Evolutionary conservation across 108 stramenopile genomes (phyloP), one percentile per base, ranked within the genome.

Genomic region (Phaeodactylum tricornutum): DNA sequence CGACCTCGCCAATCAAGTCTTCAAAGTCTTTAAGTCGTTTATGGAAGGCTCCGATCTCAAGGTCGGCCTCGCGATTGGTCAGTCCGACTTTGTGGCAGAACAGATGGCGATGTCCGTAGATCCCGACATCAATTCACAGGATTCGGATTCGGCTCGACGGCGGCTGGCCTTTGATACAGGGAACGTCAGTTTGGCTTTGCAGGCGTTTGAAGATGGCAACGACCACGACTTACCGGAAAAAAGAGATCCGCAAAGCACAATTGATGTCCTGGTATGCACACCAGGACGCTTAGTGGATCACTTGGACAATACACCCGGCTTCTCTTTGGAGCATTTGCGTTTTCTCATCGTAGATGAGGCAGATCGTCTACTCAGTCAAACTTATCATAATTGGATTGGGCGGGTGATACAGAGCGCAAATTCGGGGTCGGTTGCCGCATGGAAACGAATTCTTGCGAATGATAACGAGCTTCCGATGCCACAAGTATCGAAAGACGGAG

Each of bases 331-430:
- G 53, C 90, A 94, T 56, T 67, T 95, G 42, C 53, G 72, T 32
- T 97, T 81, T 59, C 69, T 97, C 24, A 84, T 95, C 16, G 67
- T 97, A 46, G 96, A 97, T 53, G 96, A 97, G 67, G 96, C 92
- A 0, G 96, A 97, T 61, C 66, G 94, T 19, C 65, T 96, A 50
- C 61, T 97, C 34, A 87, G 75, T 43, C 92, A 97, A 63, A 63
- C 72, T 9, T 96, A 98, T 66, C 91, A 96, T 46, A 80, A 84
- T 59, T 96, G 92, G 91, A 79, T 96, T 34, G 52, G 69, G 12
- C 51, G 84, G 40, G 90, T 94, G 9, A 42, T 91, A 22, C 72
- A 80, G 27, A 60, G 74, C 23, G 72, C 65, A 25, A 48, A 71
- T 39, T 44, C 64, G 28, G 50, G 59, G 24, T n/a, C n/a, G n/a